phyloP scores from a whole-genome alignment of 805 yeast genomes.

The Lachancea waltii region DNA sequence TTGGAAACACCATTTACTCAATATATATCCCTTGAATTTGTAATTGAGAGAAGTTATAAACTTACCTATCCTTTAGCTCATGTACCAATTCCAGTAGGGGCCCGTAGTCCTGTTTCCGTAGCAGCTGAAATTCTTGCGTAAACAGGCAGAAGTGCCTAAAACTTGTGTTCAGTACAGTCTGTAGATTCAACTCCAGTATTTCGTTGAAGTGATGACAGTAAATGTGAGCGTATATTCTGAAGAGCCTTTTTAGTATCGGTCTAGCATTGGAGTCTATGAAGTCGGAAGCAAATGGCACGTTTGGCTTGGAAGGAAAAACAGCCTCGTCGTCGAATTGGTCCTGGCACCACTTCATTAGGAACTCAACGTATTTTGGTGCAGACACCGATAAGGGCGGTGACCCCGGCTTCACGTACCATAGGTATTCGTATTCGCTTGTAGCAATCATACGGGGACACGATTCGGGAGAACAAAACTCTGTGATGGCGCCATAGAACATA shows the following conservation, averaged over 20 bases:
- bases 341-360: conserved; percentile 92
- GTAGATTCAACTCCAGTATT: conserved; percentile 84
- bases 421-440: conserved; percentile 90
- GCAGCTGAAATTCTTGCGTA: conserved; percentile 73
- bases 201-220: conserved; percentile 98
- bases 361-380: conserved; percentile 94
- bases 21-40: not conserved
- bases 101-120: conserved; percentile 78
- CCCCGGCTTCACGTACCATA: conserved; percentile 83
- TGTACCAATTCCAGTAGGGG: conserved; percentile 80
- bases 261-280: conserved; percentile 65
- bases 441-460: conserved; percentile 98
- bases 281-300: conserved; percentile 86
- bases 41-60: not conserved
- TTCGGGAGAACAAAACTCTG: conserved; percentile 92
- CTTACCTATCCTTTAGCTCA: conserved; percentile 33
- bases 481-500: conserved; percentile 92
- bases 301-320: conserved; percentile 82
- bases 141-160: conserved; percentile 90
- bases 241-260: conserved; percentile 84
- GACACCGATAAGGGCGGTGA: conserved; percentile 76
- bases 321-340: conserved; percentile 84
- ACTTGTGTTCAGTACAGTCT: conserved; percentile 88
- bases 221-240: conserved; percentile 93
- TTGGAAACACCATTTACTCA: not conserved